Percentiles rank a stretch among this genome's conserved stretches.
Evolutionary conservation across 2,329 filamentous ascomycete genomes (phyloP).

Genomic region (Pseudogymnoascus sp.): DNA sequence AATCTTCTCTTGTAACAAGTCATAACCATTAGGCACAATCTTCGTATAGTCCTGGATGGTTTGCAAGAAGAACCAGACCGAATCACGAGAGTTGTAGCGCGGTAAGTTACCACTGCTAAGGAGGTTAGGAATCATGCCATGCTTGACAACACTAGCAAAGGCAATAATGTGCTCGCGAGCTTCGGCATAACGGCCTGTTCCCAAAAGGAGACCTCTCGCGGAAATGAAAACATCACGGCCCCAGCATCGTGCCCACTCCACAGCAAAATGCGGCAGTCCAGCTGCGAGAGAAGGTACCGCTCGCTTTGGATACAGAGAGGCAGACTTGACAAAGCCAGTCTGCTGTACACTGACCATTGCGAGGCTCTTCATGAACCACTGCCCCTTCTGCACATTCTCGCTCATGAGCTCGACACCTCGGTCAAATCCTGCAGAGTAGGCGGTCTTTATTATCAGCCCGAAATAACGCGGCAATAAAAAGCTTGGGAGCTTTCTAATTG

Average conservation of each 20-base stretch:
- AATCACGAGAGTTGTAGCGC: conserved; percentile 92
- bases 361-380: conserved; percentile 81
- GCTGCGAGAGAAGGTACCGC: conserved; percentile 81
- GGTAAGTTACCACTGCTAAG: conserved; percentile 78
- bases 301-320: conserved; percentile 81
- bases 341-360: conserved; percentile 89
- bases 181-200: conserved; percentile 79
- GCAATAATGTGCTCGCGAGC: conserved; percentile 90
- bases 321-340: conserved; percentile 81
- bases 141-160: conserved; percentile 93
- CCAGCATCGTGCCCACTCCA: conserved; percentile 94
- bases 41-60: conserved; percentile 88
- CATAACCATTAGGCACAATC: conserved; percentile 68
- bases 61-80: conserved; percentile 96
- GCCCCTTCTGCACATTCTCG: conserved; percentile 67
- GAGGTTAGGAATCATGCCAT: conserved; percentile 96
- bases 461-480: conserved; percentile 93
- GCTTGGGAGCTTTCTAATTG: conserved; percentile 74
- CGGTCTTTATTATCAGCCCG: conserved; percentile 76
- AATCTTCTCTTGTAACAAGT: conserved; percentile 68
- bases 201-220: conserved; percentile 81
- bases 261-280: conserved; percentile 86
- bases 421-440: conserved; percentile 76
- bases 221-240: conserved; percentile 96
- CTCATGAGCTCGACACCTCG: conserved; percentile 73